Base-by-base conservation (phyloP, 768 basidiomycete species). In the Pleurotus citrinopileatus region DNA sequence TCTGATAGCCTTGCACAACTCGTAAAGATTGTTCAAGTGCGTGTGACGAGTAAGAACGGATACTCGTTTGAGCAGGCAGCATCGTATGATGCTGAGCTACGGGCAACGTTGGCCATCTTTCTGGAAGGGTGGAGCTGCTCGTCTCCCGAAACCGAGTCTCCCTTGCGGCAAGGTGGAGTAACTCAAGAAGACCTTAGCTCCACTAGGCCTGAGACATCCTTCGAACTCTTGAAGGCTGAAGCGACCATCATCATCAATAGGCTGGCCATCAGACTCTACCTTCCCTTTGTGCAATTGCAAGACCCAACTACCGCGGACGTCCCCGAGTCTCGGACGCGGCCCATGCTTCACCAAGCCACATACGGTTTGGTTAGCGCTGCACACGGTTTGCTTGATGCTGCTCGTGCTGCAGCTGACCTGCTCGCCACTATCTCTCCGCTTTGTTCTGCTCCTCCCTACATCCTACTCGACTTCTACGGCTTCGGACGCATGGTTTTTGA, bases 61-160 rank as follows among this genome's bases (percentile, higher is more conserved):
- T 79, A 78, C 51, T 81, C 83, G 3, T 71, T 89, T 15, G 87
- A 90, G 42, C 78, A 83, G 47, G 88, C 86, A 0, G 75, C 73
- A 1, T 66, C 70, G 13, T 76, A 84, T 43, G 89, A 86, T 56
- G 69, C 64, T 4, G 81, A 86, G 42, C 69, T 91, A 20, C 72
- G 73, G 17, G 65, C 69, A 12, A 90, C 80, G 77, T 68, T 82
- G 19, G 60, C 63, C 3, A 74, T 76, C 28, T 72, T 91, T 5
- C 83, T 86, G 1, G 61, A 34, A 25, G 45, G 22, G 22, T 56
- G 45, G 46, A 55, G 20, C n/a, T 17, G 23, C 7, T 15, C 38
- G 10, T 13, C 15, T 40, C 1, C 32, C 1, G 32, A 34, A 10
- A n/a, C 3, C 32, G 23, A 53, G 12, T 10, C 8, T 3, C 3